Conservation (phyloP, 306 rosid genomes). For the Erythrophleum fordii region DNA sequence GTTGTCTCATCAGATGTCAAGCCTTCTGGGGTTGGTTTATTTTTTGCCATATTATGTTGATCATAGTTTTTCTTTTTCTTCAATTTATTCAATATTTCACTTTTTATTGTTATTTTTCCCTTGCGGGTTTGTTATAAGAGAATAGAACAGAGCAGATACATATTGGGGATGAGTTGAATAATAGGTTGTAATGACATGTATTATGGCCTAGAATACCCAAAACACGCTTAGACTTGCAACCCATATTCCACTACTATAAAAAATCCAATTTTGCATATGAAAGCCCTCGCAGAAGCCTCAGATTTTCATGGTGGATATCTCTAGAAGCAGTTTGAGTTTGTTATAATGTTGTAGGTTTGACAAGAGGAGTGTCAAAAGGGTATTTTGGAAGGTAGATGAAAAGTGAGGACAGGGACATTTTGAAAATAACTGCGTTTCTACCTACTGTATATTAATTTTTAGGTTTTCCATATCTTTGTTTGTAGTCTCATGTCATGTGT, state of each 20-base stretch:
- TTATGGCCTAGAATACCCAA: neutral
- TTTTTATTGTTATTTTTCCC: neutral
- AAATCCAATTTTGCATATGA: neutral
- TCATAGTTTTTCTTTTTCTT: neutral
- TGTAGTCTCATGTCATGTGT: neutral
- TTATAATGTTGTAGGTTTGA: neutral
- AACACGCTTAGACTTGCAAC: neutral
- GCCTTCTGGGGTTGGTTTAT: constrained; percentile 58
- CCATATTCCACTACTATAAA: neutral
- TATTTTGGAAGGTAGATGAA: too few relatives aligned
- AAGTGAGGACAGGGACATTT: neutral
- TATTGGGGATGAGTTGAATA: constrained; percentile 10
- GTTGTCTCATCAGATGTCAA: constrained; percentile 36
- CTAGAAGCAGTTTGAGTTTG: neutral
- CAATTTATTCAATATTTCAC: neutral
- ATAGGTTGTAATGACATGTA: neutral
- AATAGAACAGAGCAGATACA: neutral
- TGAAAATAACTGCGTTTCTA: neutral
- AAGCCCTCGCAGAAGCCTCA: neutral
- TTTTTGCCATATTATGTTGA: constrained; percentile 15
- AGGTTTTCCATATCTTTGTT: neutral
- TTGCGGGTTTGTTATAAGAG: neutral
- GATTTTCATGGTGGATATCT: neutral
- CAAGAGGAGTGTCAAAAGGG: too few relatives aligned
- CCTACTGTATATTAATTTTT: neutral